Percentiles rank a stretch among this genome's conserved stretches.
Evolutionary conservation across 1,284 basidiomycete genomes (phyloP).

Genomic region (Golubevia pallescens): DNA sequence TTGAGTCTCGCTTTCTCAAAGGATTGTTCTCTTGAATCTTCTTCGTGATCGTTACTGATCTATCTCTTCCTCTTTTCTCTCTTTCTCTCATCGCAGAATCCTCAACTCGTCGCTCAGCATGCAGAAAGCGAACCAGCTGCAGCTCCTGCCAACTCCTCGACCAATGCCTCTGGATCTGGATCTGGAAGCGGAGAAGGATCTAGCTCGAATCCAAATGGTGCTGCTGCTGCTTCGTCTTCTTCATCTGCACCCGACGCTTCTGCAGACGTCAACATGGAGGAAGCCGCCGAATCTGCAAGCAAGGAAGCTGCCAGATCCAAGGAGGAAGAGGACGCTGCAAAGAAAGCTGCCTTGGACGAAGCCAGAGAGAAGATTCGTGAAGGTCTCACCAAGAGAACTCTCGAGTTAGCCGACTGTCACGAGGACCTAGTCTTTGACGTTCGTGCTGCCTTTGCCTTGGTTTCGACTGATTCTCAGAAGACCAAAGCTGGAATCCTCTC

Average conservation of each 20-base stretch:
- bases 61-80: too few species aligned
- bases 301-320: constrained; percentile 18
- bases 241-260: constrained; percentile 15
- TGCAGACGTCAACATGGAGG: constrained; percentile 5
- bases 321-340: constrained; percentile 22
- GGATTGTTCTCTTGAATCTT: too few species aligned
- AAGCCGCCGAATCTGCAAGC: constrained; percentile 15
- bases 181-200: constrained; percentile 32
- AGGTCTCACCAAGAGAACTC: constrained; percentile 39
- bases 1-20: too few species aligned
- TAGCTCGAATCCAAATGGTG: constrained; percentile 67
- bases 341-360: constrained; percentile 69
- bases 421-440: constrained; percentile 89
- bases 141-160: constrained; percentile 17
- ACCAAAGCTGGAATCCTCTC: too few species aligned
- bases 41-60: too few species aligned
- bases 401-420: constrained; percentile 84
- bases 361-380: constrained; percentile 71
- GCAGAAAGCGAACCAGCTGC: neutral
- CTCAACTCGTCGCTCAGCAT: too few species aligned
- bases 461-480: too few species aligned
- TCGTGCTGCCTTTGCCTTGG: too few species aligned
- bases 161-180: constrained; percentile 14
- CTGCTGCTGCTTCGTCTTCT: constrained; percentile 64
- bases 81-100: too few species aligned